A percentile compares a stretch with the other conserved stretches of the same genome.
These are phyloP conservation scores for Cercophora scortea DNA, from an alignment of 495 filamentous ascomycete species.

Conservation along the genomic window DNA sequence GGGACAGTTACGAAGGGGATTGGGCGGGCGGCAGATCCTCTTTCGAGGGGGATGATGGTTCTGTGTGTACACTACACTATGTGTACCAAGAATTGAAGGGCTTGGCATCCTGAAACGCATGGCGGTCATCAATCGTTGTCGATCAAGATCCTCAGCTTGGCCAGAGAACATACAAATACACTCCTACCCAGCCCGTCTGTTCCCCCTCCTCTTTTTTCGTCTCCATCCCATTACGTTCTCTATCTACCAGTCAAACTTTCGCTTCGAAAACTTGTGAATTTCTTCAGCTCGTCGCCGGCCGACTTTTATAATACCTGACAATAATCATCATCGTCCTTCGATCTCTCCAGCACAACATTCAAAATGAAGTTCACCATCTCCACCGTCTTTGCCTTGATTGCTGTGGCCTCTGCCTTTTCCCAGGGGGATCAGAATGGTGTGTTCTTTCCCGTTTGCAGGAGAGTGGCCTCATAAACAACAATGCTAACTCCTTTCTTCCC, in stretches of 20 bases:
- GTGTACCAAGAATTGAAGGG: too few relatives aligned
- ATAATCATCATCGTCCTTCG: conserved; percentile 11
- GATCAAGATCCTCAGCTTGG: too few relatives aligned
- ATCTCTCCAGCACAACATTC: conserved; percentile 18
- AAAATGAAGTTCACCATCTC: conserved; percentile 45
- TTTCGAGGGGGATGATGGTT: too few relatives aligned
- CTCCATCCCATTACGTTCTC: conserved; percentile 9
- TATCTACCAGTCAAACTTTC: not conserved
- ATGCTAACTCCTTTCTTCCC: not conserved
- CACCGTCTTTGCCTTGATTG: conserved; percentile 37
- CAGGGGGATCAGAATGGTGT: conserved; percentile 19
- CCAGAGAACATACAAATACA: conserved; percentile 27
- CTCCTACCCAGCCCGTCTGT: conserved; percentile 7
- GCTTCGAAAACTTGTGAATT: too few relatives aligned
- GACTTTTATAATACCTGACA: conserved; percentile 19
- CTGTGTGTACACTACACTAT: too few relatives aligned
- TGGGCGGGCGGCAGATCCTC: too few relatives aligned
- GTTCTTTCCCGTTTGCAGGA: conserved; percentile 3
- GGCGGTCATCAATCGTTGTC: too few relatives aligned
- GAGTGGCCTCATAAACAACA: not conserved
- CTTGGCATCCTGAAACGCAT: too few relatives aligned
- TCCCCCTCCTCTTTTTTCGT: conserved; percentile 13
- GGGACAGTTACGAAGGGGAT: too few relatives aligned
- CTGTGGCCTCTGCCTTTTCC: conserved; percentile 37
- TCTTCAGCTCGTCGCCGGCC: conserved; percentile 21